These are phyloP conservation scores for Pulveroboletus sp. DNA, from an alignment of 1,284 basidiomycete species.

Conservation along the genomic window DNA sequence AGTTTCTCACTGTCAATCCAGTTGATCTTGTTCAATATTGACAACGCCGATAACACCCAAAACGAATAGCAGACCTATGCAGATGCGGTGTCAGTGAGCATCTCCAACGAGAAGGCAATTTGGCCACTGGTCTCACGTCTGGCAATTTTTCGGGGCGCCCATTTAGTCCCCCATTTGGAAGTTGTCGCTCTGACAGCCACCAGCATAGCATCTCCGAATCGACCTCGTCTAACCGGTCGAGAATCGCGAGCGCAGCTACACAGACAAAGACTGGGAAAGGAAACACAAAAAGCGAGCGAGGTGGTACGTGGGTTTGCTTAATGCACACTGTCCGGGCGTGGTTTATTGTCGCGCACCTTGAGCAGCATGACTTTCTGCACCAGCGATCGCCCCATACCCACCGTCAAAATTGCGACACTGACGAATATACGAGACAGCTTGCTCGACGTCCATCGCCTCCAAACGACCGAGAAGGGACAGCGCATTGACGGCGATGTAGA, in stretches of 20 bases:
- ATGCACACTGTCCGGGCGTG: background rate
- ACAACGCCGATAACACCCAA: conserved; percentile 91
- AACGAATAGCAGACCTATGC: conserved; percentile 93
- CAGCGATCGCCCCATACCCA: conserved; percentile 83
- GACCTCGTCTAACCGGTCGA: conserved; percentile 78
- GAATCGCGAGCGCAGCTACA: conserved; percentile 83
- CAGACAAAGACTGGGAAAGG: conserved; percentile 80
- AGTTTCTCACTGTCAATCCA: conserved; percentile 95
- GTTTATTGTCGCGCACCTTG: conserved; percentile 62
- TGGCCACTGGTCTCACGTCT: conserved; percentile 66
- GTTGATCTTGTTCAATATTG: conserved; percentile 79
- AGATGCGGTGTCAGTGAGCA: background rate
- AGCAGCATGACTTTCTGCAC: conserved; percentile 90
- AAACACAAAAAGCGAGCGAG: background rate
- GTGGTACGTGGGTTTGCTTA: background rate
- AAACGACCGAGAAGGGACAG: conserved; percentile 82
- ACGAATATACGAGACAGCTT: conserved; percentile 73
- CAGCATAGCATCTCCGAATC: conserved; percentile 78
- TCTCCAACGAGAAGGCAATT: background rate
- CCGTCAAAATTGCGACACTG: conserved; percentile 93
- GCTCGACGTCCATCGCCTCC: conserved; percentile 59
- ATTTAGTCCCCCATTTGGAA: conserved; percentile 92
- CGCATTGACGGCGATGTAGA: conserved; percentile 82
- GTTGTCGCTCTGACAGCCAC: conserved; percentile 94
- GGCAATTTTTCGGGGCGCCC: conserved; percentile 97